phyloP scores from a whole-genome alignment of 139 green algal species.

The Coelastrella sp. region DNA sequence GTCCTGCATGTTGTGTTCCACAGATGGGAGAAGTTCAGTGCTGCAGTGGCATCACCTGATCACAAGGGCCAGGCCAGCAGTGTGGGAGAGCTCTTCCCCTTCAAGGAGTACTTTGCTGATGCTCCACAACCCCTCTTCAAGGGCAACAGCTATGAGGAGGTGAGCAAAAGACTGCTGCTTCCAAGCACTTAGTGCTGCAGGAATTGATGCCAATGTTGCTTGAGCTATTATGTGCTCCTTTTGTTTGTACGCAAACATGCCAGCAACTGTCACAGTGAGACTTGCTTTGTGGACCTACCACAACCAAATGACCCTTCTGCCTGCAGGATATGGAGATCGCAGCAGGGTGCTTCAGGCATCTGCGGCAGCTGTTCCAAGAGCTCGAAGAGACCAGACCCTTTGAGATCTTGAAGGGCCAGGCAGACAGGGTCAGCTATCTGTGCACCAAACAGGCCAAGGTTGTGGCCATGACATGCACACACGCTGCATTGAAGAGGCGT shows the following conservation, averaged over 20 bases:
- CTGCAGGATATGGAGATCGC: slow-evolving; percentile 55
- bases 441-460: slow-evolving; percentile 97
- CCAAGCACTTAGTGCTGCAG: background rate
- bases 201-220: no score
- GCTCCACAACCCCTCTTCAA: slow-evolving; percentile 84
- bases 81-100: slow-evolving; percentile 91
- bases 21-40: slow-evolving; percentile 40
- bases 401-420: slow-evolving; percentile 92
- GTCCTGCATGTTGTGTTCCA: background rate
- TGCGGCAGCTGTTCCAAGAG: slow-evolving; percentile 94
- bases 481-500: slow-evolving; percentile 94
- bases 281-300: no score
- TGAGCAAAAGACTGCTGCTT: slow-evolving; percentile 21
- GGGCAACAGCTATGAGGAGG: slow-evolving; percentile 67
- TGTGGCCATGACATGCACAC: slow-evolving; percentile 99
- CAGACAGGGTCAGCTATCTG: slow-evolving; percentile 96
- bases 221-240: no score
- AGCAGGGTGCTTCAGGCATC: slow-evolving; percentile 89
- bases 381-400: slow-evolving; percentile 98
- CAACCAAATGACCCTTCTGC: background rate
- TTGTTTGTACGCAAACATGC: no score
- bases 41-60: slow-evolving; percentile 37
- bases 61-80: slow-evolving; percentile 42
- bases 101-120: slow-evolving; percentile 92
- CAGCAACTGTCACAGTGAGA: no score